Evolutionary conservation across 805 yeast genomes (phyloP).

Genomic region (Torulaspora microellipsoides): DNA sequence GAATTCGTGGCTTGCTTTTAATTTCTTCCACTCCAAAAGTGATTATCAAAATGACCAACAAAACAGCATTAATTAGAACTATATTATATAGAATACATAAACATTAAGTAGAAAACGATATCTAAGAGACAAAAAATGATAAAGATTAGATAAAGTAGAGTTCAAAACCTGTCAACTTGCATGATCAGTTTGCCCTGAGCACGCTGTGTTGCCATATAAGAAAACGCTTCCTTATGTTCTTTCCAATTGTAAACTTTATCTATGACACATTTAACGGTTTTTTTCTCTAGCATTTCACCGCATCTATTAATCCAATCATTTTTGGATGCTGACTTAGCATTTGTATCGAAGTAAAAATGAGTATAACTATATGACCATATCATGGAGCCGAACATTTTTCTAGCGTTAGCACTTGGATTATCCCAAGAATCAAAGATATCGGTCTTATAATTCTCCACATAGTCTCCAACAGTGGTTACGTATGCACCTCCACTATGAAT

Average conservation of each 20-base stretch:
- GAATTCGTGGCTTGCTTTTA: too few species aligned
- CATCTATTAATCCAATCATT: conserved; percentile 42
- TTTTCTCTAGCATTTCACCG: conserved; percentile 43
- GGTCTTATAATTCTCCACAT: conserved; percentile 37
- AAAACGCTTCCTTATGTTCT: conserved; percentile 51
- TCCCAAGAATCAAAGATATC: conserved; percentile 38
- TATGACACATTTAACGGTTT: conserved; percentile 44
- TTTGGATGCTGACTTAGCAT: conserved; percentile 22
- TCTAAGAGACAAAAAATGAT: neutral
- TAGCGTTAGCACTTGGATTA: conserved; percentile 34
- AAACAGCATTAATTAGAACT: conserved; percentile 5
- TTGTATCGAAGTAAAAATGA: conserved; percentile 36
- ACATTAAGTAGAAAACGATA: conserved; percentile 1
- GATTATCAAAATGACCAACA: neutral
- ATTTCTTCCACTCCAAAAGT: too few species aligned
- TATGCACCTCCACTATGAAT: conserved; percentile 50
- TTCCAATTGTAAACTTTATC: conserved; percentile 56
- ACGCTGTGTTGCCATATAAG: conserved; percentile 45
- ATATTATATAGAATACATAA: conserved; percentile 12
- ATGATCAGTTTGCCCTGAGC: conserved; percentile 69
- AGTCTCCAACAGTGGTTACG: conserved; percentile 62
- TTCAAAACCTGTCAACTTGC: conserved; percentile 39
- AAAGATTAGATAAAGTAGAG: neutral
- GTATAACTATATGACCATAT: conserved; percentile 38
- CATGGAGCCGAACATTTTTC: conserved; percentile 35